phyloP scores from a whole-genome alignment of 2,329 filamentous ascomycete genomes.

The Neonectria ditissima region DNA sequence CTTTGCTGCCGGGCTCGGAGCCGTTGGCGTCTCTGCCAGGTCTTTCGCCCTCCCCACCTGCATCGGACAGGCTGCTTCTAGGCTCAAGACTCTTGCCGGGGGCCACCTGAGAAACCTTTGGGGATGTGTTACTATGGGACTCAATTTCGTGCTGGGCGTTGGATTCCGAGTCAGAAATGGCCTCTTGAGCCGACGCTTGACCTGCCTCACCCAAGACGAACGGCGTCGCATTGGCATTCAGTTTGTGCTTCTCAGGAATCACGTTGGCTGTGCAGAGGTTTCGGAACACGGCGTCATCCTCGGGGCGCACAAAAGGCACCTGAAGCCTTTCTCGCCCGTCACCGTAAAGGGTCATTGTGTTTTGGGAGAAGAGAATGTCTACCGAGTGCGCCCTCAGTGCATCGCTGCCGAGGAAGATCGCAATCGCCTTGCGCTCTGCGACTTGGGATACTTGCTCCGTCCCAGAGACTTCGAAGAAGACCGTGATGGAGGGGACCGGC shows the following conservation, averaged over 20 bases:
- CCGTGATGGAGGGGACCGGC: conserved; percentile 79
- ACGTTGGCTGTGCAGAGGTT: conserved; percentile 74
- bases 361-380: conserved; percentile 92
- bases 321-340: conserved; percentile 88
- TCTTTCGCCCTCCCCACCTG: conserved; percentile 58
- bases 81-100: conserved; percentile 49
- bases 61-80: conserved; percentile 56
- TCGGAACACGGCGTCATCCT: conserved; percentile 85
- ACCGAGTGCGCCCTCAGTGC: conserved; percentile 86
- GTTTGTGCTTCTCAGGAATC: conserved; percentile 66
- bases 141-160: conserved; percentile 43
- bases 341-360: conserved; percentile 87
- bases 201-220: conserved; percentile 54
- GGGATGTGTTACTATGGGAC: conserved; percentile 49
- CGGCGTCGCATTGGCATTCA: conserved; percentile 65
- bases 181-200: conserved; percentile 36
- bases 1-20: conserved; percentile 43
- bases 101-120: conserved; percentile 51
- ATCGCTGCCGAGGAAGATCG: conserved; percentile 92
- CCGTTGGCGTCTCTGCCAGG: conserved; percentile 38
- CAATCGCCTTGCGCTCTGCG: conserved; percentile 71
- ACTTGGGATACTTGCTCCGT: conserved; percentile 55
- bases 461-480: conserved; percentile 81
- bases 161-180: conserved; percentile 26
- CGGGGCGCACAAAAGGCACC: conserved; percentile 91